Base-by-base conservation (phyloP, 1,284 basidiomycete genomes). In the Wallemia ichthyophaga region DNA sequence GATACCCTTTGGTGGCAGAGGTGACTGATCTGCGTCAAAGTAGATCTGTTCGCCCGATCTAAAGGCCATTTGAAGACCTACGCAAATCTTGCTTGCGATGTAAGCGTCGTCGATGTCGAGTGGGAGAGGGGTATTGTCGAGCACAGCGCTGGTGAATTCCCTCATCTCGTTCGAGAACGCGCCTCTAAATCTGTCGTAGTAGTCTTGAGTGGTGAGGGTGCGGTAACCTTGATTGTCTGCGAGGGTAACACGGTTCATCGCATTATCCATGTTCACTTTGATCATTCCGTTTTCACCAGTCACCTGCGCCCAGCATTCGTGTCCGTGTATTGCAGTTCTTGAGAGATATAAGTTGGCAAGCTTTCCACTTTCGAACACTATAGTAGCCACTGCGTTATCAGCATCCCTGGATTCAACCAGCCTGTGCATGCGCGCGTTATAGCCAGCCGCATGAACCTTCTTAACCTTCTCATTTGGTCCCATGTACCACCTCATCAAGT, bases 81-180 rank as follows among this genome's bases (percentile, higher is more conserved):
- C 37, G 11, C 11, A 13, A 5, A 48, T 48, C n/a, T 48, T 48
- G 11, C 13, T 21, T 11, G 37, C 37, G 13, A 17, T 21, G n/a
- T 48, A 21, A 5, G 37, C 37, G n/a, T 48, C 37, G 5, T 48
- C 37, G 5, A 48, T 21, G n/a, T 13, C n/a, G n/a, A 48, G 11
- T 48, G 37, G 37, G n/a, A 48, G 37, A 63, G 62, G 56, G 21
- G 25, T 62, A 60, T 63, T 58, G 24, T 64, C 61, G 9, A 64
- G 58, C 2, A 62, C 58, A 53, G 32, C 60, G 7, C 28, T 57
- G 25, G 59, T 55, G 55, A 65, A 62, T 3, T 58, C 27, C 56
- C 62, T 62, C 31, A 64, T 58, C 59, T 68, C 67, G 55, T 55
- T 61, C 25, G 66, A 64, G 56, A 68, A 68, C 1, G 67, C 66